A percentile compares a stretch with the other conserved stretches of the same genome.
Conservation (phyloP, 164 flowering plant species). For the Akebia trifoliata region DNA sequence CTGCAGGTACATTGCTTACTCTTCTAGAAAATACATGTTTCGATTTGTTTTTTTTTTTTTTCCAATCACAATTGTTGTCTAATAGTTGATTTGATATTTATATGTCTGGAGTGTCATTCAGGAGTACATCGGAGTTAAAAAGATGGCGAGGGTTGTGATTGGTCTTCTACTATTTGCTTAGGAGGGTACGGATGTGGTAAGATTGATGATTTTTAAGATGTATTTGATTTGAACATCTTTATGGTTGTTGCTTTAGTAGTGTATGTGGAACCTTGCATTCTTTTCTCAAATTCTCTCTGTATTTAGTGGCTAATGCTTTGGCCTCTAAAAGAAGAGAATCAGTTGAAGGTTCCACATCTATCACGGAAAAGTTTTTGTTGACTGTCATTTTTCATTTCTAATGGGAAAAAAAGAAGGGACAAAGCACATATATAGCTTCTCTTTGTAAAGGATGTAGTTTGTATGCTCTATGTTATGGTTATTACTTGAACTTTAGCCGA, state of each 20-base stretch:
- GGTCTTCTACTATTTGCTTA: not conserved
- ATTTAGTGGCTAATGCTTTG: constrained; percentile 8
- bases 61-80: not conserved
- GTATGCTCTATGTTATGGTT: no score
- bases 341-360: no score
- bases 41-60: not conserved
- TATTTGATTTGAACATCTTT: constrained; percentile 19
- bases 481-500: no score
- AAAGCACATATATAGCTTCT: no score
- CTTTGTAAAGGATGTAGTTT: no score
- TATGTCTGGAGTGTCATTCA: constrained; percentile 2
- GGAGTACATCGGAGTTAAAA: not conserved
- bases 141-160: constrained; percentile 6
- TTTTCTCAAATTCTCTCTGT: constrained; percentile 12
- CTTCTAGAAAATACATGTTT: not conserved
- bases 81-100: not conserved
- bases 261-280: constrained; percentile 23
- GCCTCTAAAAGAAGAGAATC: constrained; percentile 5
- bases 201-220: constrained; percentile 12
- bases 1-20: constrained; percentile 7
- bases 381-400: no score
- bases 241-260: constrained; percentile 8
- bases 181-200: constrained; percentile 14
- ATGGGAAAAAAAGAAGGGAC: no score
- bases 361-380: no score